Evolutionary conservation across 1,284 basidiomycete species (phyloP).

Genomic region (Singerocomus inundabilis): DNA sequence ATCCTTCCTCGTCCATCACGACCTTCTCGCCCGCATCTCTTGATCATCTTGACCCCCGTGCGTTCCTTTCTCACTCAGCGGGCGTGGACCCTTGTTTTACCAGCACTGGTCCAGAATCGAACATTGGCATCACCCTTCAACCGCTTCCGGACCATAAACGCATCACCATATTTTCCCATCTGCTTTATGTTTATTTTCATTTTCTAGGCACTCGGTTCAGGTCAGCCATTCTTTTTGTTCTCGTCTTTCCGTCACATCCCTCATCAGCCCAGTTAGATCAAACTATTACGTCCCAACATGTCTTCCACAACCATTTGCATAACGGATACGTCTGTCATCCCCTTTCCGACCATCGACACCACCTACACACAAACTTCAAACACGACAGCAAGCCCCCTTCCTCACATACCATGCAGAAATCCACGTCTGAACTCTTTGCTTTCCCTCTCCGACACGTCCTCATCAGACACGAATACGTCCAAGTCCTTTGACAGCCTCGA

Average conservation of each 20-base stretch:
- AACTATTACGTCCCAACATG: conserved; percentile 18
- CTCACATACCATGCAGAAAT: conserved; percentile 21
- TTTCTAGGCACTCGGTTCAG: conserved; percentile 16
- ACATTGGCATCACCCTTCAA: conserved; percentile 8
- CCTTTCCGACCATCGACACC: conserved; percentile 31
- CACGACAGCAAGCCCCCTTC: conserved; percentile 50
- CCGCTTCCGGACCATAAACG: background rate
- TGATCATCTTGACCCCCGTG: conserved; percentile 10
- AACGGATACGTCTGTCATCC: conserved; percentile 38
- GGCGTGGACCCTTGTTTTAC: conserved; percentile 14
- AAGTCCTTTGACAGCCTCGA: conserved; percentile 5
- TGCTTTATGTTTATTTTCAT: conserved; percentile 21
- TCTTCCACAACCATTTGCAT: conserved; percentile 28
- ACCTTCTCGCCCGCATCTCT: conserved; percentile 8
- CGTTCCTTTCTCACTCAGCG: conserved; percentile 6
- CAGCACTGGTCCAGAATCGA: conserved; percentile 13
- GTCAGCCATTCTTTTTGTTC: background rate
- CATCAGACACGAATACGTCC: conserved; percentile 8
- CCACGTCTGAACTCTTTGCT: conserved; percentile 9
- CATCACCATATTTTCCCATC: conserved; percentile 1
- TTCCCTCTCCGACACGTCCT: conserved; percentile 16
- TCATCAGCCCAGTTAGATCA: conserved; percentile 1
- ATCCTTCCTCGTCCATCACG: conserved; percentile 8
- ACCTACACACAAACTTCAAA: conserved; percentile 46
- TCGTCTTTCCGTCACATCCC: background rate